Conservation (phyloP, 2,329 filamentous ascomycete species). For the Domatiomyces globalis region DNA sequence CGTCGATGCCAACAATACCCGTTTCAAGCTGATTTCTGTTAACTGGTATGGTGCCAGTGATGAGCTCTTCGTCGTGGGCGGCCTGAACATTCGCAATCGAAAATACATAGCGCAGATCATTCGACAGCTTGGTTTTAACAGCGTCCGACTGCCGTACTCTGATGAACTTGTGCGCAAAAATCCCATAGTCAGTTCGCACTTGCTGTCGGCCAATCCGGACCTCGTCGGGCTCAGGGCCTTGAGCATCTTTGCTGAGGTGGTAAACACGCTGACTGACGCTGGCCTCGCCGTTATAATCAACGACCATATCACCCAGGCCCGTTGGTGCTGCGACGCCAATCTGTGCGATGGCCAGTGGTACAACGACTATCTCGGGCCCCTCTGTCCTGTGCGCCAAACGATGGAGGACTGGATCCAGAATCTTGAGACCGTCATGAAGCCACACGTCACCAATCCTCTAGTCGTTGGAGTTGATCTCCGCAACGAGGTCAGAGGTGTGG, state of each 20-base stretch:
- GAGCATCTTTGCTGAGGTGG: slow-evolving; percentile 47
- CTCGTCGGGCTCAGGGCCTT: slow-evolving; percentile 43
- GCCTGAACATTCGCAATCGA: slow-evolving; percentile 50
- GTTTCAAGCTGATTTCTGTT: slow-evolving; percentile 49
- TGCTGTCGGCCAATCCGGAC: slow-evolving; percentile 47
- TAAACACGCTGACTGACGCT: slow-evolving; percentile 45
- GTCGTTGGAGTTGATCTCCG: slow-evolving; percentile 54
- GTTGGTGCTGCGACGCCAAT: slow-evolving; percentile 56
- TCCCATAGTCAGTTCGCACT: slow-evolving; percentile 37
- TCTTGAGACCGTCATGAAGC: slow-evolving; percentile 51
- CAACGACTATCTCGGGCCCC: slow-evolving; percentile 46
- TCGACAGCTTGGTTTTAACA: slow-evolving; percentile 52
- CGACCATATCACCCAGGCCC: slow-evolving; percentile 55
- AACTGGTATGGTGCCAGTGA: slow-evolving; percentile 63
- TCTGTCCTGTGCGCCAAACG: slow-evolving; percentile 49
- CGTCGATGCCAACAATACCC: slow-evolving; percentile 41
- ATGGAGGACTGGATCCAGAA: slow-evolving; percentile 52
- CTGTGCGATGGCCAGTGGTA: slow-evolving; percentile 54
- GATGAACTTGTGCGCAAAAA: slow-evolving; percentile 53
- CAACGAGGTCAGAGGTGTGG: slow-evolving; percentile 55
- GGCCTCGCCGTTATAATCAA: slow-evolving; percentile 54
- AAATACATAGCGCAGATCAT: slow-evolving; percentile 47
- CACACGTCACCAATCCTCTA: slow-evolving; percentile 43
- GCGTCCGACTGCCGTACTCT: slow-evolving; percentile 53
- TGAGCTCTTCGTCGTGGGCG: slow-evolving; percentile 49